Base-by-base conservation (phyloP, 192 early-diverging fungal species). In the Mortierella alpina region DNA sequence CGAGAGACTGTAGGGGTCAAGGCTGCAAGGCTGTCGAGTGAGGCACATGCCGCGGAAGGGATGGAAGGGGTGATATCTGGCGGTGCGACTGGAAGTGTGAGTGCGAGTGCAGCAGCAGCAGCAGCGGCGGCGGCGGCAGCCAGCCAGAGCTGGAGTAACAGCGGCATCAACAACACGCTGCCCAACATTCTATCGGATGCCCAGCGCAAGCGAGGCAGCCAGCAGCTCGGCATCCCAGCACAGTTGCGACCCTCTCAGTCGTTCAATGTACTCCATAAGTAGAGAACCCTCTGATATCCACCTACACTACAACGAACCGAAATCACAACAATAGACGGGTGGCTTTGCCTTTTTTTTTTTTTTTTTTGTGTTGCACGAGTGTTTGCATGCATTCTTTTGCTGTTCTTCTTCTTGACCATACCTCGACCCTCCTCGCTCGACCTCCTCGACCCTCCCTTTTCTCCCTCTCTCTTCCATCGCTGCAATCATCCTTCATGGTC, bases 401-500 rank as follows among this genome's bases (percentile, higher is more conserved):
- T 59, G 58, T 59, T 59, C 17, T 56, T 15, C 18, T 31, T n/a
- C n/a, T n/a, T n/a, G n/a, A n/a, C n/a, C n/a, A n/a, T 23, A 50
- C 14, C 63, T 48, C n/a, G 42, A 45, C 49, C 56, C 23, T 68
- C 51, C 49, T 44, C 61, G 59, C 42, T n/a, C 22, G 51, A 15
- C 31, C 18, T 52, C 51, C 14, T 18, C 54, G 47, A 12, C 20
- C 17, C 63, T 47, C 59, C 60, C 45, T 7, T 23, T 20, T 20
- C 41, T 11, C 42, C 9, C 57, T 13, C 8, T 17, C 68, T 61
- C 58, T 20, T 60, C 47, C 49, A 49, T 50, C 50, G 13, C 52
- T 20, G 11, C 50, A 39, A 31, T 51, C 48, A 17, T 22, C 41
- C 59, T 61, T 61, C 61, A 94, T 95, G 93, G 93, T 94, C 31